Percentiles rank a stretch among this genome's conserved stretches.
phyloP scores from a whole-genome alignment of 1,284 basidiomycete species.

The Fomitopsis betulina region DNA sequence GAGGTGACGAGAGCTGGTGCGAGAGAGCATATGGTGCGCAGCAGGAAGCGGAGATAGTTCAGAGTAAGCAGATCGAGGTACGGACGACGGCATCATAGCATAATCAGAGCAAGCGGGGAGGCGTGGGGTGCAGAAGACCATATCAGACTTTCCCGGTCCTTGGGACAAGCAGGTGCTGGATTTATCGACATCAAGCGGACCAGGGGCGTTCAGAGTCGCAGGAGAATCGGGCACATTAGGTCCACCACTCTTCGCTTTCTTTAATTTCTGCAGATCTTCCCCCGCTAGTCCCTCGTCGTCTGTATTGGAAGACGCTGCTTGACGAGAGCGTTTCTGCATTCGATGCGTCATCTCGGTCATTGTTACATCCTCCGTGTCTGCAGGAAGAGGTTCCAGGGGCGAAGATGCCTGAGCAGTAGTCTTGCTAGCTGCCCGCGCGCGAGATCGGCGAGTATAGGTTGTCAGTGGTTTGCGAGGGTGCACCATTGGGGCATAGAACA shows the following conservation, averaged over 20 bases:
- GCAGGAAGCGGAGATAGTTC: slow-evolving; percentile 39
- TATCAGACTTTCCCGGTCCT: slow-evolving; percentile 10
- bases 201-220: background rate
- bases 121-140: slow-evolving; percentile 14
- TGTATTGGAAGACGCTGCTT: slow-evolving; percentile 13
- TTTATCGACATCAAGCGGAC: background rate
- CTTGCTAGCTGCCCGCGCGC: slow-evolving; percentile 1
- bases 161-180: background rate
- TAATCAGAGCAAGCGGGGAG: slow-evolving; percentile 15
- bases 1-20: slow-evolving; percentile 39
- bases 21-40: slow-evolving; percentile 38
- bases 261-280: slow-evolving; percentile 19
- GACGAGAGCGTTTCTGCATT: slow-evolving; percentile 45
- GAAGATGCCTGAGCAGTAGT: slow-evolving; percentile 27
- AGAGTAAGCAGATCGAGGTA: slow-evolving; percentile 7
- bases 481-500: background rate
- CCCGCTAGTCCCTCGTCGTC: slow-evolving; percentile 6
- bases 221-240: too few species aligned
- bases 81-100: slow-evolving; percentile 13
- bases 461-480: slow-evolving; percentile 16
- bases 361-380: slow-evolving; percentile 31
- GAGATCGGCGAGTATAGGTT: slow-evolving; percentile 21
- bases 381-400: slow-evolving; percentile 31
- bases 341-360: slow-evolving; percentile 40
- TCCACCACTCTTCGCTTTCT: slow-evolving; percentile 6